Conservation (phyloP, 2,329 filamentous ascomycete genomes). For the Davidsoniella eucalypti region DNA sequence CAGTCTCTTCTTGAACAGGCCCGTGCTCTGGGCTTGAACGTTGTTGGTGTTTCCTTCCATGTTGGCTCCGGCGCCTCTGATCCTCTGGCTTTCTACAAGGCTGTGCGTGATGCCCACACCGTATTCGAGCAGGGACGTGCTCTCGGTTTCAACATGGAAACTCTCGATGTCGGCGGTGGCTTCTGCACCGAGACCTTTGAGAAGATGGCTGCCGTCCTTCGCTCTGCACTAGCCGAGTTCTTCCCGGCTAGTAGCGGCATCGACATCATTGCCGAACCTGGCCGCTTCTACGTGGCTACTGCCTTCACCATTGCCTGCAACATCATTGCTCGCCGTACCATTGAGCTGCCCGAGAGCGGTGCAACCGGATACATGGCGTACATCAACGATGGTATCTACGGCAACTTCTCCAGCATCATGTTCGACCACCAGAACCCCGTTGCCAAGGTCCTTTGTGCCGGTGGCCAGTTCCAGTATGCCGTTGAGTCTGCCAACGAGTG, state of each 20-base stretch:
- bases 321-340: constrained; percentile 84
- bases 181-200: constrained; percentile 89
- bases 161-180: constrained; percentile 84
- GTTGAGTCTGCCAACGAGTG: constrained; percentile 31
- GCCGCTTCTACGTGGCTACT: constrained; percentile 84
- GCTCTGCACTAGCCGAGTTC: constrained; percentile 66
- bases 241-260: constrained; percentile 60
- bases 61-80: constrained; percentile 93
- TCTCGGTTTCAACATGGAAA: constrained; percentile 67
- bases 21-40: constrained; percentile 67
- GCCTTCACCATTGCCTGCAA: constrained; percentile 93
- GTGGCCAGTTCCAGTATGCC: constrained; percentile 42
- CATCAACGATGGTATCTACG: constrained; percentile 92
- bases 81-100: constrained; percentile 77
- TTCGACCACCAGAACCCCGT: constrained; percentile 92
- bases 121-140: constrained; percentile 75
- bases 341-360: constrained; percentile 50
- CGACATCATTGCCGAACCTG: constrained; percentile 86
- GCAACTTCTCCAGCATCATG: constrained; percentile 98
- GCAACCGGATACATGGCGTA: constrained; percentile 87
- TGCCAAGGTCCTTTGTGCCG: constrained; percentile 59
- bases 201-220: constrained; percentile 67
- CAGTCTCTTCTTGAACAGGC: constrained; percentile 63
- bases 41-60: constrained; percentile 94
- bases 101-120: constrained; percentile 70